Evolutionary conservation across 768 basidiomycete genomes (phyloP), one percentile per base, ranked within the genome.

Genomic region (Asterophora parasitica): DNA sequence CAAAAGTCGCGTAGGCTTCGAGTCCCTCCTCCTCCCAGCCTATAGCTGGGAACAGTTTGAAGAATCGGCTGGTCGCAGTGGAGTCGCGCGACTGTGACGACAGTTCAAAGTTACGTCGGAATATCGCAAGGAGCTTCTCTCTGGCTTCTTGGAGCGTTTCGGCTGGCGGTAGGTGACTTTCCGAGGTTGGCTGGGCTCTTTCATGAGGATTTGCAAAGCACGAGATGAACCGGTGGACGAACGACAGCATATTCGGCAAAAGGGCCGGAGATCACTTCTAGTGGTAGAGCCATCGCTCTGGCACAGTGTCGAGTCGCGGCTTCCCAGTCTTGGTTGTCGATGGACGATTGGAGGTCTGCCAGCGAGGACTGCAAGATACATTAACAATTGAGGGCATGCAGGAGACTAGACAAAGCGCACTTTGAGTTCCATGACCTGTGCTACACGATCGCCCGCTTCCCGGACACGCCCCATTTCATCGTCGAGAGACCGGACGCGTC

Each of bases 21-120:
- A 99, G 74, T 1, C 96, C 96, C 65, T 95, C 89, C 8, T 74
- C 70, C 65, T 98, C 93, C 78, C 92, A 96, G 5, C 92, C 92
- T 44, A 99, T 93, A 3, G 84, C 83, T 4, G 96, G 96, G 65
- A 98, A 99, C 2, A 99, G 73, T 64, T 97, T 93, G 77, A 99
- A 99, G 69, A 89, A 98, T 10, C 96, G 83, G 57, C 85, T 93
- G 1, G 89, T 93, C 0, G 85, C 83, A 11, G 83, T 83, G 19
- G 92, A 85, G 66, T 97, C 92, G 20, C 89, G 79, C 11, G 81
- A 77, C 16, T 72, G 74, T 4, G 92, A 91, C 1, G 95, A 96
- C 46, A 82, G 73, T 35, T 83, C 78, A 61, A 99, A 99, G 42
- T 86, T 79, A n/a, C 70, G 71, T 27, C 75, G 76, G 66, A 98